Conservation (phyloP, 73 alveolate species). For the Urostyla sp. region DNA sequence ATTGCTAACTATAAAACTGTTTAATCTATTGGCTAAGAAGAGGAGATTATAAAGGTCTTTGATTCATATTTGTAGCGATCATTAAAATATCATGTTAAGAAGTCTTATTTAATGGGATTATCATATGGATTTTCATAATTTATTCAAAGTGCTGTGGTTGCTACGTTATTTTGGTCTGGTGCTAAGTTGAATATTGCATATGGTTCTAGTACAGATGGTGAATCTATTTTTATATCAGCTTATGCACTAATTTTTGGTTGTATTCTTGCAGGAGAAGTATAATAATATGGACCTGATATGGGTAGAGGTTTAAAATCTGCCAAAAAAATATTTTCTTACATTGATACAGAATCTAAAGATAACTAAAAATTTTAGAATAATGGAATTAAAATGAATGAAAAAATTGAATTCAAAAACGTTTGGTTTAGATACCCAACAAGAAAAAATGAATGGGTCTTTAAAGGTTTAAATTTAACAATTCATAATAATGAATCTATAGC, state of each 20-base stretch:
- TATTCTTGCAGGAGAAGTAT: slow-evolving; percentile 81
- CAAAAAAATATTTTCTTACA: slow-evolving; percentile 62
- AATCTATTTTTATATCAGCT: slow-evolving; percentile 74
- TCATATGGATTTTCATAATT: slow-evolving; percentile 83
- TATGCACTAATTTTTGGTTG: slow-evolving; percentile 84
- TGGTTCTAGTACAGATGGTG: slow-evolving; percentile 42
- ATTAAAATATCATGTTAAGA: slow-evolving; percentile 49
- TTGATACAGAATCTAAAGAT: slow-evolving; percentile 53
- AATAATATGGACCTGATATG: slow-evolving; percentile 82
- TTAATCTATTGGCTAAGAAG: slow-evolving; percentile 85
- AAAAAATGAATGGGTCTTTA: slow-evolving; percentile 76
- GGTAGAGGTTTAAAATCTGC: slow-evolving; percentile 87
- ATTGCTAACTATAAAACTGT: slow-evolving; percentile 88
- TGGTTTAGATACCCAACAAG: slow-evolving; percentile 91
- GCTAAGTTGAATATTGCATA: slow-evolving; percentile 74
- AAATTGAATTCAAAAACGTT: slow-evolving; percentile 88
- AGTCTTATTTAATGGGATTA: slow-evolving; percentile 79
- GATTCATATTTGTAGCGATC: slow-evolving; percentile 47
- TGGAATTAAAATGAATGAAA: slow-evolving; percentile 67
- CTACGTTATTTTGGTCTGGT: slow-evolving; percentile 82
- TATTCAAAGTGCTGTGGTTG: slow-evolving; percentile 78
- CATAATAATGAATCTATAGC: slow-evolving; percentile 80
- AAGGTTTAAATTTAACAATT: slow-evolving; percentile 72
- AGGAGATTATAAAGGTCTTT: slow-evolving; percentile 77
- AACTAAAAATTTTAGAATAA: slow-evolving; percentile 62